Conservation (phyloP, 768 basidiomycete genomes). For the Austroboletus festivus region DNA sequence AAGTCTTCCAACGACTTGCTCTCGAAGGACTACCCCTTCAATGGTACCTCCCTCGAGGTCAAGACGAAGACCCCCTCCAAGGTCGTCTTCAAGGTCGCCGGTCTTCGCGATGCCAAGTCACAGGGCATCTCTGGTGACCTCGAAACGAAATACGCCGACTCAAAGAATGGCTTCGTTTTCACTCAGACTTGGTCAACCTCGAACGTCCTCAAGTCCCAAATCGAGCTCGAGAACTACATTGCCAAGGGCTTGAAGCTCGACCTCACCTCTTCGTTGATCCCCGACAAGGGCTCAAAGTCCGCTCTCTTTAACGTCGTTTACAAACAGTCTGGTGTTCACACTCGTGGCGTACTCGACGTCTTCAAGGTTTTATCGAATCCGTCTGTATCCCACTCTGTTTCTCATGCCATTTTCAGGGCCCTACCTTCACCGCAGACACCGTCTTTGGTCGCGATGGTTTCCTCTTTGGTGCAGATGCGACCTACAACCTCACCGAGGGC, state of each 20-base stretch:
- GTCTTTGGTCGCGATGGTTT: conserved; percentile 96
- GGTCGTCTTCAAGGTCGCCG: conserved; percentile 92
- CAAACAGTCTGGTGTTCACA: conserved; percentile 96
- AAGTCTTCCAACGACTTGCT: conserved; percentile 97
- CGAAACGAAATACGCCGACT: conserved; percentile 92
- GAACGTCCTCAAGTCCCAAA: conserved; percentile 86
- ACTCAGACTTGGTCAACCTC: conserved; percentile 95
- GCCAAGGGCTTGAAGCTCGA: conserved; percentile 98
- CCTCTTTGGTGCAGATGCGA: conserved; percentile 93
- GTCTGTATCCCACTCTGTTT: background rate
- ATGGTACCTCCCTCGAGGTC: conserved; percentile 69
- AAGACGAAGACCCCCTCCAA: conserved; percentile 87
- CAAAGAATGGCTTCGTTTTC: conserved; percentile 88
- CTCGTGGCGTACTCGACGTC: conserved; percentile 84
- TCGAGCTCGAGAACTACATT: conserved; percentile 96
- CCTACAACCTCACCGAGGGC: conserved; percentile 95
- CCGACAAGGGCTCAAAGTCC: conserved; percentile 83
- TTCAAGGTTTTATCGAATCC: conserved; percentile 68
- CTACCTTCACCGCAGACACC: conserved; percentile 94
- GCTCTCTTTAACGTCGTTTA: conserved; percentile 82
- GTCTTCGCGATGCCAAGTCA: conserved; percentile 73
- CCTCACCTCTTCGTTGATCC: conserved; percentile 74
- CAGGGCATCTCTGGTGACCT: conserved; percentile 80
- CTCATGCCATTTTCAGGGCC: conserved; percentile 58
- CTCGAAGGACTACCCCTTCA: conserved; percentile 87